phyloP scores from a whole-genome alignment of 495 filamentous ascomycete species.

The Podospora anserina region DNA sequence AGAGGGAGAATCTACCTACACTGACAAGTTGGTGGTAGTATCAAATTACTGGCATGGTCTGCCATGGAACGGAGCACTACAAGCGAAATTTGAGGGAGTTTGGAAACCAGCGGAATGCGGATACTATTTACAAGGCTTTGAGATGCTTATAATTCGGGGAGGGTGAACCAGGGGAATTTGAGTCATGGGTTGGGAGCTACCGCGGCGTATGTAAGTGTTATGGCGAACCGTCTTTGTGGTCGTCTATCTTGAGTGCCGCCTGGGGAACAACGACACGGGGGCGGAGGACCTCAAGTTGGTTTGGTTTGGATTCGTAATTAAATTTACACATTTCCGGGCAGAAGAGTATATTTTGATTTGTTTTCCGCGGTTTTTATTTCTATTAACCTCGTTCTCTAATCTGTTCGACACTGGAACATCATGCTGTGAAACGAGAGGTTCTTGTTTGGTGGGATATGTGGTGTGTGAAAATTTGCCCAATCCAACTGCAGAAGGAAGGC shows the following conservation, averaged over 20 bases:
- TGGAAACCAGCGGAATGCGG: constrained; percentile 29
- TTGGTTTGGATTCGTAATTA: background rate
- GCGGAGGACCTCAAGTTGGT: background rate
- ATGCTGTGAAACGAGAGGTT: too few species aligned
- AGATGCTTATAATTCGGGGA: constrained; percentile 44
- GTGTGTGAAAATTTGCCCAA: too few species aligned
- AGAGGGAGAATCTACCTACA: background rate
- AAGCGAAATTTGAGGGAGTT: constrained; percentile 34
- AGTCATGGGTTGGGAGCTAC: constrained; percentile 36
- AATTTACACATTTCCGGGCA: background rate
- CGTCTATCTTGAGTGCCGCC: background rate
- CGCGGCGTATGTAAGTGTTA: constrained; percentile 37
- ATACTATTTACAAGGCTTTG: constrained; percentile 41
- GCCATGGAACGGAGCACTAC: constrained; percentile 37
- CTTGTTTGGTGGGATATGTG: too few species aligned
- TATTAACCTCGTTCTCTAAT: background rate
- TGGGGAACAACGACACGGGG: too few species aligned
- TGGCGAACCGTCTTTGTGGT: constrained; percentile 41
- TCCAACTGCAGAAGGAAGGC: too few species aligned
- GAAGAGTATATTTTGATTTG: background rate
- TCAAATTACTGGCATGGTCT: constrained; percentile 39
- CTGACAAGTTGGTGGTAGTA: constrained; percentile 18
- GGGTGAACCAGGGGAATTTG: constrained; percentile 35
- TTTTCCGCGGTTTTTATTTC: background rate
- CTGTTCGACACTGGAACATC: too few species aligned